Evolutionary conservation across 1,284 basidiomycete genomes (phyloP).

Genomic region (Violaceomyces palustris): DNA sequence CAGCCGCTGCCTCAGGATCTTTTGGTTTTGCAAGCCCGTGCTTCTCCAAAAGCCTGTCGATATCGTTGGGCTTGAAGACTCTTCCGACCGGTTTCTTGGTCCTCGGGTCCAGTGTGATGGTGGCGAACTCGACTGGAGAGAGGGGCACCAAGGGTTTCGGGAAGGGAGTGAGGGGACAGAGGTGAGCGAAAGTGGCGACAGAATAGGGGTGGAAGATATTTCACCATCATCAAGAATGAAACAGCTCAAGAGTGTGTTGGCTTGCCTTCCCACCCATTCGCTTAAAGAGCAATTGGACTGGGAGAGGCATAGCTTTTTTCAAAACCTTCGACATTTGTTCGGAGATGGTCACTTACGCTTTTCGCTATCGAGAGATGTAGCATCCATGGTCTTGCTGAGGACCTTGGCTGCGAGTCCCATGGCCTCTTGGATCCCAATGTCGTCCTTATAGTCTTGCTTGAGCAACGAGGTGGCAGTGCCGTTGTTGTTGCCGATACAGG

Average conservation of each 20-base stretch:
- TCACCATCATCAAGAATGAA: too few species aligned
- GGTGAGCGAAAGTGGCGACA: too few species aligned
- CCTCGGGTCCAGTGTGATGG: slow-evolving; percentile 73
- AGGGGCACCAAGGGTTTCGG: too few species aligned
- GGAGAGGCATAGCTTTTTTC: too few species aligned
- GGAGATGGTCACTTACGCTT: slow-evolving; percentile 29
- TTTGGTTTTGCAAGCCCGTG: slow-evolving; percentile 79
- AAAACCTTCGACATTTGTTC: too few species aligned
- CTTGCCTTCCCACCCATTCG: too few species aligned
- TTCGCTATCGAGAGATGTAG: slow-evolving; percentile 72
- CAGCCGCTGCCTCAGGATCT: slow-evolving; percentile 58
- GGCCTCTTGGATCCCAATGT: slow-evolving; percentile 64
- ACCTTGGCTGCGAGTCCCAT: slow-evolving; percentile 83
- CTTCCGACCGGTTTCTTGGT: slow-evolving; percentile 79
- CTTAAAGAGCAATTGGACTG: too few species aligned
- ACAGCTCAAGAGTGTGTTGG: too few species aligned
- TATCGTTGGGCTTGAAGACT: slow-evolving; percentile 86
- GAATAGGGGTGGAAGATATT: too few species aligned
- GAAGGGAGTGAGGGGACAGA: too few species aligned
- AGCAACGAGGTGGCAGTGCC: slow-evolving; percentile 87
- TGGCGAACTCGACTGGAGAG: slow-evolving; percentile 88
- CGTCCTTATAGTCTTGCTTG: slow-evolving; percentile 98
- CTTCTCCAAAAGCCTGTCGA: slow-evolving; percentile 73
- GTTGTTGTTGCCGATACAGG: slow-evolving; percentile 94
- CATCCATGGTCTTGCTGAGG: slow-evolving; percentile 99